A percentile compares a stretch with the other conserved stretches of the same genome.
These are phyloP conservation scores for Trichomonas gallinae DNA, from an alignment of 208 protist genomes.

Conservation along the genomic window DNA sequence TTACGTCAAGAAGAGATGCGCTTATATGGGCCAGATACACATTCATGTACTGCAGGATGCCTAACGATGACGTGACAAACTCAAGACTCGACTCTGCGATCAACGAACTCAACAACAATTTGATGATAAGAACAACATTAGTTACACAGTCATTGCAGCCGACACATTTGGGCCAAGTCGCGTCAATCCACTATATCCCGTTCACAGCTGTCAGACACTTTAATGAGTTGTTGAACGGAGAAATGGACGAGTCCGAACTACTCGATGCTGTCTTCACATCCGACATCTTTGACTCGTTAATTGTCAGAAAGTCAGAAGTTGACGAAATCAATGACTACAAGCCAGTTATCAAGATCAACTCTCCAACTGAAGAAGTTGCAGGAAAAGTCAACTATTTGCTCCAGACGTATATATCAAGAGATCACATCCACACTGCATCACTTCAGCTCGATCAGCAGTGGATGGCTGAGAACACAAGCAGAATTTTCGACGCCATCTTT, in stretches of 20 bases:
- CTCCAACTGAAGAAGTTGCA: neutral
- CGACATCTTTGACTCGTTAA: neutral
- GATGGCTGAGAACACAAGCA: slow-evolving; percentile 74
- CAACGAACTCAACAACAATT: neutral
- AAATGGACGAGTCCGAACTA: neutral
- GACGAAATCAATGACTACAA: neutral
- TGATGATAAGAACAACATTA: neutral
- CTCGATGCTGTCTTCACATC: neutral
- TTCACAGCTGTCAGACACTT: neutral
- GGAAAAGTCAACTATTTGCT: neutral
- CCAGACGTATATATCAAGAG: neutral
- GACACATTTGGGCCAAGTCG: neutral
- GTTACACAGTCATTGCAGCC: neutral
- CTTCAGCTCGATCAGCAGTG: slow-evolving; percentile 51
- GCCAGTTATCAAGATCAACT: neutral
- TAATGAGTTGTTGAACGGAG: neutral
- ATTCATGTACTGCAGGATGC: slow-evolving; percentile 93
- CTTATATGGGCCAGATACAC: slow-evolving; percentile 86
- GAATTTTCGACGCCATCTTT: slow-evolving; percentile 63
- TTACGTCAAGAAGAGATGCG: slow-evolving; percentile 73
- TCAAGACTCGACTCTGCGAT: slow-evolving; percentile 45
- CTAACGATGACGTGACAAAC: slow-evolving; percentile 75
- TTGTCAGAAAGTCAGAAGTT: neutral
- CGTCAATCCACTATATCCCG: neutral
- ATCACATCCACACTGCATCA: neutral